These are phyloP conservation scores for Glomus cerebriforme DNA, from an alignment of 192 early-diverging fungal genomes.

Conservation along the genomic window DNA sequence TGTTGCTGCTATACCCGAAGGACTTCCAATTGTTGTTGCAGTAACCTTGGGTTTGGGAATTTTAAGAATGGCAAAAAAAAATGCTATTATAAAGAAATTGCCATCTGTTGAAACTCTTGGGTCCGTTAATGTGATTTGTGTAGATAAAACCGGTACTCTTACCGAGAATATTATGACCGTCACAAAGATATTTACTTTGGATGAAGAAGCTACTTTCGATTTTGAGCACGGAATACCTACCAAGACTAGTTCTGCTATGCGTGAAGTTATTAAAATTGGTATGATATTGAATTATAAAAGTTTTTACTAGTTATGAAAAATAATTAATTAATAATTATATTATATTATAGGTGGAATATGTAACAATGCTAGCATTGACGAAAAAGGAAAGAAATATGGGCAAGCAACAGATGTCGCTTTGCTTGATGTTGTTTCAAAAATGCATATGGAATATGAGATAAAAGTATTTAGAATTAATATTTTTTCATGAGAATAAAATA, in stretches of 20 bases:
- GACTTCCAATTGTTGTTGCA: slow-evolving; percentile 94
- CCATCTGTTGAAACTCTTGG: slow-evolving; percentile 94
- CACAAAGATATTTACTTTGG: slow-evolving; percentile 74
- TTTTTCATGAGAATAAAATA: neutral
- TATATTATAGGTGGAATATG: slow-evolving; percentile 77
- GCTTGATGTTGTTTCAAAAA: slow-evolving; percentile 63
- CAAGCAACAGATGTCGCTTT: slow-evolving; percentile 96
- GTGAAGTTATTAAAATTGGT: slow-evolving; percentile 57
- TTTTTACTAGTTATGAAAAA: slow-evolving; percentile 28
- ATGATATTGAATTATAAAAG: slow-evolving; percentile 25
- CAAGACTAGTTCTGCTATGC: slow-evolving; percentile 40
- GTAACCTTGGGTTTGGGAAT: slow-evolving; percentile 95
- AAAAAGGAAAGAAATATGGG: slow-evolving; percentile 75
- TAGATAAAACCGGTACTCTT: slow-evolving; percentile 96
- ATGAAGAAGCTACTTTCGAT: slow-evolving; percentile 51
- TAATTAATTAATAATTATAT: slow-evolving; percentile 44
- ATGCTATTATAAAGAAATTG: slow-evolving; percentile 94
- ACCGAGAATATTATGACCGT: slow-evolving; percentile 97
- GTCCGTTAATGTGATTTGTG: slow-evolving; percentile 93
- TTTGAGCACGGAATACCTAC: slow-evolving; percentile 48
- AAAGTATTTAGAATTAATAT: slow-evolving; percentile 46
- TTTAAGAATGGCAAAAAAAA: slow-evolving; percentile 86
- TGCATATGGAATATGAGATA: slow-evolving; percentile 75
- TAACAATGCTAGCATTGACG: slow-evolving; percentile 84
- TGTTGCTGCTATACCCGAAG: slow-evolving; percentile 98